Evolutionary conservation across 495 filamentous ascomycete species (phyloP).

Genomic region (Daldinia bambusicola): DNA sequence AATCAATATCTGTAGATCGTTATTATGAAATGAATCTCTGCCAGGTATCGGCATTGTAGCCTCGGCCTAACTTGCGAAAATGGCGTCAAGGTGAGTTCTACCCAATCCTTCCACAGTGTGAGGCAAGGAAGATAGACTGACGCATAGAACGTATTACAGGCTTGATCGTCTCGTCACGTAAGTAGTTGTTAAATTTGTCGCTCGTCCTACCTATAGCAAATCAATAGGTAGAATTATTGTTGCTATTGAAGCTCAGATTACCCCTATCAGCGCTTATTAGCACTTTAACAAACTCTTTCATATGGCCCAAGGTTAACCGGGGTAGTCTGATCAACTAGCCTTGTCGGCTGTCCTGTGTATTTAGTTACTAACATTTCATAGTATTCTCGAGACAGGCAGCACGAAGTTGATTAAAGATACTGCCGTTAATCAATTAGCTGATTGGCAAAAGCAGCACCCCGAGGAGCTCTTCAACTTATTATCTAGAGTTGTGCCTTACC

Average conservation of each 20-base stretch:
- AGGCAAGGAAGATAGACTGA: slow-evolving; percentile 31
- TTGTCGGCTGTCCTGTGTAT: neutral
- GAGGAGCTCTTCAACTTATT: slow-evolving; percentile 97
- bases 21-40: slow-evolving; percentile 47
- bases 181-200: slow-evolving; percentile 55
- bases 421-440: slow-evolving; percentile 93
- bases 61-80: slow-evolving; percentile 53
- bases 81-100: slow-evolving; percentile 64
- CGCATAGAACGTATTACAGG: slow-evolving; percentile 56
- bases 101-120: slow-evolving; percentile 12
- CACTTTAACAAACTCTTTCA: neutral
- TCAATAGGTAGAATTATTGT: neutral
- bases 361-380: slow-evolving; percentile 54
- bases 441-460: slow-evolving; percentile 96
- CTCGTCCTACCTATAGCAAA: neutral
- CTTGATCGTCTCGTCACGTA: slow-evolving; percentile 94
- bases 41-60: slow-evolving; percentile 44
- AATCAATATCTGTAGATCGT: slow-evolving; percentile 19
- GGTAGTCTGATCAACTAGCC: neutral
- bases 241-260: neutral
- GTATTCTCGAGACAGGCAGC: slow-evolving; percentile 94
- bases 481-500: slow-evolving; percentile 93
- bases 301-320: neutral
- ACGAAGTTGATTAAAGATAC: slow-evolving; percentile 94
- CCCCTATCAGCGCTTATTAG: neutral